Evolutionary conservation across 2,329 filamentous ascomycete genomes (phyloP).

Genomic region (Talaromyces verruculosus): DNA sequence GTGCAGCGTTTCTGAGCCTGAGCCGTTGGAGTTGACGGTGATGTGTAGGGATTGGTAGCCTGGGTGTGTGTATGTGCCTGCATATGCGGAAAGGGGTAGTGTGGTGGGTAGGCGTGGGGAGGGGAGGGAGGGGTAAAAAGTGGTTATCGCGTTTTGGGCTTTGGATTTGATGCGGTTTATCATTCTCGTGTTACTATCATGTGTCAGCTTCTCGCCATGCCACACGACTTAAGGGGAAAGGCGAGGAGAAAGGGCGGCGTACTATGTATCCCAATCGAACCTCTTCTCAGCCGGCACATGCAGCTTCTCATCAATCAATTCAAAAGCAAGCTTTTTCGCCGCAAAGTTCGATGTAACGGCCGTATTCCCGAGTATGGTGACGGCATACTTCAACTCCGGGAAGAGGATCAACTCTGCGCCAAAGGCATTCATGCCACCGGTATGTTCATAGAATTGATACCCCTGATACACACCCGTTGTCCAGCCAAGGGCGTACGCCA

Average conservation of each 20-base stretch:
- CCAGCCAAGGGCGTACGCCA: conserved; percentile 26
- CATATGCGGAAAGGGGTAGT: conserved; percentile 15
- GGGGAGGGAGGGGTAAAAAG: conserved; percentile 19
- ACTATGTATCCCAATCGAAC: conserved; percentile 21
- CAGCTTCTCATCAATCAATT: conserved; percentile 19
- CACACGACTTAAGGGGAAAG: too few species aligned
- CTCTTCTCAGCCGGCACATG: conserved; percentile 16
- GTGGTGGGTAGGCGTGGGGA: conserved; percentile 16
- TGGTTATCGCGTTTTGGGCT: conserved; percentile 2
- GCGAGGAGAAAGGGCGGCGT: too few species aligned
- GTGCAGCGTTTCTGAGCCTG: neutral
- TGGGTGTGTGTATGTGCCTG: conserved; percentile 20
- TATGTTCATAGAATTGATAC: conserved; percentile 42
- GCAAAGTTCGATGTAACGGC: conserved; percentile 39
- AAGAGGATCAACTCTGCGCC: conserved; percentile 49
- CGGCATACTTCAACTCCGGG: conserved; percentile 46
- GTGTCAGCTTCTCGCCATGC: too few species aligned
- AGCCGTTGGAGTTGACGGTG: neutral
- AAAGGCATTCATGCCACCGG: conserved; percentile 46
- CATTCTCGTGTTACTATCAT: neutral
- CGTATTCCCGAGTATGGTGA: conserved; percentile 50
- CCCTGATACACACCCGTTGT: conserved; percentile 29
- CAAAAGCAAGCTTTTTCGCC: conserved; percentile 7
- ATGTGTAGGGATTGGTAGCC: conserved; percentile 18
- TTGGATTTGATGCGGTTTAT: conserved; percentile 2